Conservation (phyloP, 352 stramenopile genomes). For the Pythium volutum region DNA sequence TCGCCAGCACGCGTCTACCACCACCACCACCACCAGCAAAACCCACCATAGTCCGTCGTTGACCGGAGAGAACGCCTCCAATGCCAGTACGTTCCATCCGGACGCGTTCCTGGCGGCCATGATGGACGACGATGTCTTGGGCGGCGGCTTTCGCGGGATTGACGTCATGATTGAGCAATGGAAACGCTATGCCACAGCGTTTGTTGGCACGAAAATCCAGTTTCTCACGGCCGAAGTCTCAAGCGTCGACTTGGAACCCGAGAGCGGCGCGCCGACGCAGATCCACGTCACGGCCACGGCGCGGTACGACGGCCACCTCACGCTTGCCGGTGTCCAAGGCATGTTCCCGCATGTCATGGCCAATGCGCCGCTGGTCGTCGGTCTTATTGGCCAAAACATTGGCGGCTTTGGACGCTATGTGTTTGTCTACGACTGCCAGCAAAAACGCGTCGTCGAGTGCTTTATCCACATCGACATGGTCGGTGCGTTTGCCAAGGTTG, state of each 20-base stretch:
- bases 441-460: slow-evolving; percentile 6
- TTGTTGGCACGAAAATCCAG: slow-evolving; percentile 15
- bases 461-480: slow-evolving; percentile 18
- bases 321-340: slow-evolving; percentile 12
- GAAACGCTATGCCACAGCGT: slow-evolving; percentile 18
- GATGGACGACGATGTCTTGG: slow-evolving; percentile 18
- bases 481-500: slow-evolving; percentile 14
- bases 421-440: slow-evolving; percentile 21
- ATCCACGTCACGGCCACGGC: slow-evolving; percentile 15
- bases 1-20: too few relatives aligned
- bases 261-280: background rate
- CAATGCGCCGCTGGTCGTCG: slow-evolving; percentile 9
- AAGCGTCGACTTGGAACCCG: slow-evolving; percentile 12
- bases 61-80: too few relatives aligned
- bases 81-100: background rate
- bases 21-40: too few relatives aligned
- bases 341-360: slow-evolving; percentile 22
- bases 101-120: slow-evolving; percentile 10
- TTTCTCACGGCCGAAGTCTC: slow-evolving; percentile 13
- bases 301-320: slow-evolving; percentile 17
- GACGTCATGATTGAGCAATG: slow-evolving; percentile 24
- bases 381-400: slow-evolving; percentile 17
- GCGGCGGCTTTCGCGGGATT: slow-evolving; percentile 13
- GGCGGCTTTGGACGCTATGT: slow-evolving; percentile 10
- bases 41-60: too few relatives aligned